A percentile compares a stretch with the other conserved stretches of the same genome.
Conservation (phyloP, 2,329 filamentous ascomycete genomes). For the Trichocomaceae sp. region DNA sequence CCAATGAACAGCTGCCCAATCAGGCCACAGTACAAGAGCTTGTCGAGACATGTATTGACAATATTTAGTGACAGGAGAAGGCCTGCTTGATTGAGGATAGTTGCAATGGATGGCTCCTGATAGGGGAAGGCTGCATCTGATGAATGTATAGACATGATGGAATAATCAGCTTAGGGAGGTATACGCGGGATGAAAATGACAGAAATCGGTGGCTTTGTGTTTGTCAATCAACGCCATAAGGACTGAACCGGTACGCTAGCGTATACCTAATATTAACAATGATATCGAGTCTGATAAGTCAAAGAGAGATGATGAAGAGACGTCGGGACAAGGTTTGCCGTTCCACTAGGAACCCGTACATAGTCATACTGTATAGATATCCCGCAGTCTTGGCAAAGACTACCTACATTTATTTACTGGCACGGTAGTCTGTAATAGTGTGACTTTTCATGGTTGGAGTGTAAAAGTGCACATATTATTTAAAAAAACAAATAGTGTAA, state of each 20-base stretch:
- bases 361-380: too few relatives aligned
- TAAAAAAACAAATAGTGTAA: too few relatives aligned
- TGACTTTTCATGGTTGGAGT: too few relatives aligned
- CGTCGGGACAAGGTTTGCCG: not conserved
- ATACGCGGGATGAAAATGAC: not conserved
- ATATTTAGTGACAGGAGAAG: constrained; percentile 59
- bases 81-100: constrained; percentile 54
- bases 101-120: constrained; percentile 55
- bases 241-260: not conserved
- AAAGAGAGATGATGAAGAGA: not conserved
- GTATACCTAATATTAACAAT: not conserved
- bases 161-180: not conserved
- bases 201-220: not conserved
- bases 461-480: too few relatives aligned
- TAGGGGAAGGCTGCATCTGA: constrained; percentile 44
- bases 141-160: not conserved
- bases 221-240: not conserved
- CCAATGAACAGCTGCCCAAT: constrained; percentile 66
- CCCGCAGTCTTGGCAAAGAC: too few relatives aligned
- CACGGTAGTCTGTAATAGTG: too few relatives aligned
- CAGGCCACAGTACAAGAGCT: constrained; percentile 60
- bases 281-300: not conserved
- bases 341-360: too few relatives aligned
- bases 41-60: constrained; percentile 52
- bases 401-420: too few relatives aligned